Evolutionary conservation across 164 flowering plant genomes (phyloP).

Genomic region (Paratinospora sagittata): DNA sequence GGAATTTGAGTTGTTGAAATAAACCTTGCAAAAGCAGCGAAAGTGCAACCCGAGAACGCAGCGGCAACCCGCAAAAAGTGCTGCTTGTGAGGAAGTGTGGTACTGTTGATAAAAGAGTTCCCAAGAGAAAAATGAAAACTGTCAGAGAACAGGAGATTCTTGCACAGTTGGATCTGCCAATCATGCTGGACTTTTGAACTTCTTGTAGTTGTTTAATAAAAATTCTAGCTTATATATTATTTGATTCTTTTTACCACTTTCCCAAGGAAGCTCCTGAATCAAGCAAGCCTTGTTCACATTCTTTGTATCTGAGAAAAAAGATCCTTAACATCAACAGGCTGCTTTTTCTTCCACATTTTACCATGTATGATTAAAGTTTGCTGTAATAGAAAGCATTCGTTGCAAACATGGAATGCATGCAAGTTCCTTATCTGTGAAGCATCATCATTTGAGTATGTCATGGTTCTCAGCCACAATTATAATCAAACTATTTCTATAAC

Average conservation of each 20-base stretch:
- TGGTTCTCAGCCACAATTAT: too few relatives aligned
- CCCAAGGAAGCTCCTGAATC: neutral
- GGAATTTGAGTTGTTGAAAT: too few relatives aligned
- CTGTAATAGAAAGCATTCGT: neutral
- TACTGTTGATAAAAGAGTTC: neutral
- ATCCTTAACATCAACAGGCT: neutral
- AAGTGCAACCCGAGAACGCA: too few relatives aligned
- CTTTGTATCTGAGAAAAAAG: neutral
- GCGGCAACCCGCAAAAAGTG: too few relatives aligned
- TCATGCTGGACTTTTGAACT: neutral
- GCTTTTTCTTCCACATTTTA: neutral
- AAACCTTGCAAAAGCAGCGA: too few relatives aligned
- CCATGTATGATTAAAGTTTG: neutral
- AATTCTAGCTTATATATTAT: neutral
- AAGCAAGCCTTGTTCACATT: neutral
- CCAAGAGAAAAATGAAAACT: neutral
- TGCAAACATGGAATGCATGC: neutral
- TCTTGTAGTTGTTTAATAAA: neutral
- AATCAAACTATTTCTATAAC: too few relatives aligned
- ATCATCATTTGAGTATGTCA: neutral
- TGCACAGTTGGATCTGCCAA: neutral
- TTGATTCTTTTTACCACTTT: neutral
- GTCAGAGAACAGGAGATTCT: neutral
- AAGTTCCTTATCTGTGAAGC: neutral
- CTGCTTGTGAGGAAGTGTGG: neutral